These are phyloP conservation scores for Pseudocercospora eumusae DNA, from an alignment of 2,329 filamentous ascomycete species.

Conservation along the genomic window DNA sequence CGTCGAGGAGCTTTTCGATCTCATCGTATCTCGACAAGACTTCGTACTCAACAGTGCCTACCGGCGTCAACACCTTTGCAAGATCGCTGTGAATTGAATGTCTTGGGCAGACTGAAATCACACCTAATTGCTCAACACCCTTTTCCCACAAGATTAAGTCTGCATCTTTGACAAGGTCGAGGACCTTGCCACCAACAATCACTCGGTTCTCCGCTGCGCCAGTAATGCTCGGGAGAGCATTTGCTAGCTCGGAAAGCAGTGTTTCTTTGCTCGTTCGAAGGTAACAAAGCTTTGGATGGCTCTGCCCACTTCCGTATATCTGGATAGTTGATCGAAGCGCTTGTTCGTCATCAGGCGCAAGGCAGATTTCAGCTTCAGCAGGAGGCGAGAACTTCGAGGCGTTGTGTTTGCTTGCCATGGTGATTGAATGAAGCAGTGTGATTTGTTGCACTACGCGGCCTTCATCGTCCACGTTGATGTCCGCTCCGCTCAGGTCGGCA, in stretches of 20 bases:
- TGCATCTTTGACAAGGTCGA: conserved; percentile 25
- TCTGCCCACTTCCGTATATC: conserved; percentile 28
- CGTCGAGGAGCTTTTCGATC: conserved; percentile 74
- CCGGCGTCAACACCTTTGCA: conserved; percentile 29
- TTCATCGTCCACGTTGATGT: conserved; percentile 5
- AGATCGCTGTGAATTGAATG: conserved; percentile 32
- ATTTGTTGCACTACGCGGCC: conserved; percentile 19
- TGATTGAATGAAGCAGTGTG: conserved; percentile 24
- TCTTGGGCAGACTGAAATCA: conserved; percentile 33
- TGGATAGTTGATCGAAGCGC: conserved; percentile 26
- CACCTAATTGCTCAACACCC: conserved; percentile 28
- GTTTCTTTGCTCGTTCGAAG: conserved; percentile 23
- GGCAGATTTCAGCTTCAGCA: background rate
- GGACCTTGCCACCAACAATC: conserved; percentile 30
- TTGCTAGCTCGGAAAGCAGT: conserved; percentile 29
- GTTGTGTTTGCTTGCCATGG: conserved; percentile 24
- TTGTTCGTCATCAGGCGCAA: background rate
- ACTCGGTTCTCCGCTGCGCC: conserved; percentile 30
- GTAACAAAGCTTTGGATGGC: conserved; percentile 19
- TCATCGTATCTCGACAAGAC: conserved; percentile 81
- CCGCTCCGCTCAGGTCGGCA: background rate
- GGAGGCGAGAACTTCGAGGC: conserved; percentile 2
- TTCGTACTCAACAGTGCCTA: conserved; percentile 68
- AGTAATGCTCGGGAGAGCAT: conserved; percentile 29
- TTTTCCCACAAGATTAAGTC: conserved; percentile 24